These are phyloP conservation scores for Pyrenopolyporus hunteri DNA, from an alignment of 495 filamentous ascomycete genomes.

Conservation along the genomic window DNA sequence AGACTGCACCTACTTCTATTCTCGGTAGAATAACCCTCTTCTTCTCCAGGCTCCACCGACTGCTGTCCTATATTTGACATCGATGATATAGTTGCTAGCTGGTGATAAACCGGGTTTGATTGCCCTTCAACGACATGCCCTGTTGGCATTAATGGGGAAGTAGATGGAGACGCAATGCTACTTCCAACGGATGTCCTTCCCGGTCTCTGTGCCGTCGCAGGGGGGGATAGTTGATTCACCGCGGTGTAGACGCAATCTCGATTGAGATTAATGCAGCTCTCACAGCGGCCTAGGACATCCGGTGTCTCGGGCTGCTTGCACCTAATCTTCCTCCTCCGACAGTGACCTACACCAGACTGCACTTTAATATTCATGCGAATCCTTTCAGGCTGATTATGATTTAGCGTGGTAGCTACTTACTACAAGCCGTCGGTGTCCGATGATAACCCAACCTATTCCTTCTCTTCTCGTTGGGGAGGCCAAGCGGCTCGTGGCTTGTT, in stretches of 20 bases:
- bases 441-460: conserved; percentile 98
- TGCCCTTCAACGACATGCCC: conserved; percentile 53
- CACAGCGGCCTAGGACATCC: conserved; percentile 84
- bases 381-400: conserved; percentile 18
- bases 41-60: conserved; percentile 48
- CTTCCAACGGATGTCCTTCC: conserved; percentile 48
- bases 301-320: conserved; percentile 72
- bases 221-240: conserved; percentile 80
- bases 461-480: conserved; percentile 75
- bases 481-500: conserved; percentile 44
- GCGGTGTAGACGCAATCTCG: conserved; percentile 96
- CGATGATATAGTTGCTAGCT: conserved; percentile 52
- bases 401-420: conserved; percentile 63
- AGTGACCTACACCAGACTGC: conserved; percentile 69
- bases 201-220: conserved; percentile 46
- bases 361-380: conserved; percentile 28
- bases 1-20: conserved; percentile 48
- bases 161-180: conserved; percentile 53
- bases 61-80: conserved; percentile 56
- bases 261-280: conserved; percentile 94
- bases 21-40: conserved; percentile 46
- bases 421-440: conserved; percentile 94
- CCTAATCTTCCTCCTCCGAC: conserved; percentile 92
- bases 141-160: conserved; percentile 56
- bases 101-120: conserved; percentile 50